Percentiles rank a stretch among this genome's conserved stretches.
phyloP scores from a whole-genome alignment of 78 protist species.

The Thecamonas trahens region DNA sequence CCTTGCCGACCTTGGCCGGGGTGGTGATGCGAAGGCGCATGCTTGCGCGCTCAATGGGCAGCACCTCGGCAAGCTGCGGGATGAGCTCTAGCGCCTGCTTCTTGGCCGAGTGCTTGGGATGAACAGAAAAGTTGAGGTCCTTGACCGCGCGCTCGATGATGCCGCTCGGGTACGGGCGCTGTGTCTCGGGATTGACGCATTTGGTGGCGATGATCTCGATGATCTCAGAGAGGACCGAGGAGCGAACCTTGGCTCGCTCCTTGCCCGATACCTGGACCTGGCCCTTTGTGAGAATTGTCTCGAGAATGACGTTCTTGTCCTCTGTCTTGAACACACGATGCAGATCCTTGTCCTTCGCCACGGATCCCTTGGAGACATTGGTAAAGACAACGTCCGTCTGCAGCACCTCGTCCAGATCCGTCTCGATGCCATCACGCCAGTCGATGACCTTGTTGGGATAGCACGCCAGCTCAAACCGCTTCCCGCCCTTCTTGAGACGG shows the following conservation, averaged over 20 bases:
- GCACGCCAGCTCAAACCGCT: conserved; percentile 86
- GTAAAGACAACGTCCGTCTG: conserved; percentile 75
- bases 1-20: conserved; percentile 34
- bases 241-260: conserved; percentile 67
- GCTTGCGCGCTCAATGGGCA: conserved; percentile 71
- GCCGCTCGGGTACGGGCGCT: conserved; percentile 61
- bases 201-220: conserved; percentile 54
- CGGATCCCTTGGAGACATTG: conserved; percentile 83
- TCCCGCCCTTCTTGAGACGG: conserved; percentile 65
- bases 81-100: conserved; percentile 79
- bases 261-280: conserved; percentile 84
- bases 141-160: conserved; percentile 78
- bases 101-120: conserved; percentile 52
- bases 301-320: conserved; percentile 1
- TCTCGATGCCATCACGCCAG: conserved; percentile 71
- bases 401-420: conserved; percentile 88
- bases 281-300: conserved; percentile 63
- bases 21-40: conserved; percentile 52
- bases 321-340: conserved; percentile 51
- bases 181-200: conserved; percentile 69
- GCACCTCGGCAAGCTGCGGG: conserved; percentile 12
- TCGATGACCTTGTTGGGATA: conserved; percentile 79
- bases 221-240: conserved; percentile 48
- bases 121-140: conserved; percentile 63
- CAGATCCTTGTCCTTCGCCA: conserved; percentile 74